phyloP scores from a whole-genome alignment of 495 filamentous ascomycete genomes.

The Penicillium crystallinum region DNA sequence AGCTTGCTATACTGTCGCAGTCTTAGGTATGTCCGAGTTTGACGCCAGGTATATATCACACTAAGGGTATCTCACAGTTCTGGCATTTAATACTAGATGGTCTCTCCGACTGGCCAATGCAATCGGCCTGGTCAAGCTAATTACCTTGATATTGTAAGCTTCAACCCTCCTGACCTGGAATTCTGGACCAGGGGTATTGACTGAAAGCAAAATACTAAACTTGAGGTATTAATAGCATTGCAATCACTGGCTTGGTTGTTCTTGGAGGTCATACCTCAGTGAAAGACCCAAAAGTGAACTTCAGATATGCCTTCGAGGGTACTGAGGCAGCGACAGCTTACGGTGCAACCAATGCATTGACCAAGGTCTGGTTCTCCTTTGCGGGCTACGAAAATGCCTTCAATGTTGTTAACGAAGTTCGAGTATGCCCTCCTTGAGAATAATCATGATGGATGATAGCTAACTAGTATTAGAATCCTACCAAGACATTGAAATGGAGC shows the following conservation, averaged over 20 bases:
- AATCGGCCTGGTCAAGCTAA: conserved; percentile 51
- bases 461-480: conserved; percentile 39
- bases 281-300: conserved; percentile 52
- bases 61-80: conserved; percentile 24
- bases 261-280: conserved; percentile 55
- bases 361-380: conserved; percentile 62
- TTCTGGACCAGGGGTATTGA: too few relatives aligned
- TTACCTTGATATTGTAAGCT: conserved; percentile 50
- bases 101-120: conserved; percentile 51
- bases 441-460: not conserved
- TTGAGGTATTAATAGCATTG: conserved; percentile 29
- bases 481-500: conserved; percentile 51
- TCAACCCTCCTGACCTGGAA: too few relatives aligned
- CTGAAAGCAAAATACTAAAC: too few relatives aligned
- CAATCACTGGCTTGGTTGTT: conserved; percentile 56
- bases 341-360: conserved; percentile 53
- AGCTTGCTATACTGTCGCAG: conserved; percentile 52
- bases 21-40: conserved; percentile 27
- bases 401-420: conserved; percentile 62
- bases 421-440: conserved; percentile 21
- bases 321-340: conserved; percentile 45
- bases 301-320: conserved; percentile 52
- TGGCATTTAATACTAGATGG: conserved; percentile 50
- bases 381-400: conserved; percentile 58
- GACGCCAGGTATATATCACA: not conserved